Base-by-base conservation (phyloP, 176 grass and related monocot genomes). In the Tuctoria greenei region DNA sequence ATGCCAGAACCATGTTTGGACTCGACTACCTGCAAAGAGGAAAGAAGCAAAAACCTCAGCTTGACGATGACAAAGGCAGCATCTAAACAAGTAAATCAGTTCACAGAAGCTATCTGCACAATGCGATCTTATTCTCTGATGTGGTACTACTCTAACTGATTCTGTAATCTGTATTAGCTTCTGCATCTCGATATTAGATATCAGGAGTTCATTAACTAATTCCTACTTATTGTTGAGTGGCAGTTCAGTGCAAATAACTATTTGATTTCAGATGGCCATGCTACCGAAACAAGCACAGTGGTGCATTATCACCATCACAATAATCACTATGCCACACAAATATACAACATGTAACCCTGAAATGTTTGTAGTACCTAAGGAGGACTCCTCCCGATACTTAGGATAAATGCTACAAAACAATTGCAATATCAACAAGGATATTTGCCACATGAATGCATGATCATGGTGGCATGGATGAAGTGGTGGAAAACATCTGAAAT, bases 1-100 rank as follows among this genome's bases (percentile, higher is more conserved):
- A 76, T 66, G 50, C 43, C 67, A 79, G 54, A 68, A 82, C 54
- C 68, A 43, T 52, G 45, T 76, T 23, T 55, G 8, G 47, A 39
- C 28, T 78, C 50, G 21, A 40, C 81, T 88, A 88, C 86, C 86
- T 88, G 47, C 6, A 80, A 79, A 77, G 20, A 31, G 27, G 58
- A 84, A 25, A 64, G 15, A 71, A 37, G 83, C 14, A 76, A 40
- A 79, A 78, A 51, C 17, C 63, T 84, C 38, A 58, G 71, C 46
- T 17, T 77, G 26, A 10, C 66, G 14, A 83, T 55, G 24, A 17
- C 43, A 74, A 70, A 69, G 54, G 59, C 13, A 23, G 16, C 2
- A 67, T 4, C 51, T 56, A 83, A 64, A 50, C n/a, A 64, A 44
- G 9, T 38, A 63, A 76, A 47, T 47, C 18, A 63, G 46, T 46